phyloP scores from a whole-genome alignment of 257 asterid species.

The Plectranthus barbatus region DNA sequence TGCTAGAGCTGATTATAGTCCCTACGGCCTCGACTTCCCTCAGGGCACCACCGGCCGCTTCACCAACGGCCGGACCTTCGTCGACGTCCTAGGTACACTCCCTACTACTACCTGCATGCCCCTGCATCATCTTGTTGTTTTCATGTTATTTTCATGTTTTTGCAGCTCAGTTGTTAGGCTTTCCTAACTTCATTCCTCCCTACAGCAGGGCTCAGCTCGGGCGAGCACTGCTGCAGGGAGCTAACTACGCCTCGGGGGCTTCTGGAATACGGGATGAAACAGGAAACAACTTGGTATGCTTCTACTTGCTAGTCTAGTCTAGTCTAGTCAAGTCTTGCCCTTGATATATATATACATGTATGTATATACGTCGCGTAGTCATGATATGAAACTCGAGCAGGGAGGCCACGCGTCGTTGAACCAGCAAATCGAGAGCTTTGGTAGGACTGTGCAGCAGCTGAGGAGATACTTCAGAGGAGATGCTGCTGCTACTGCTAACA shows the following conservation, averaged over 20 bases:
- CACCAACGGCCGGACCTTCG: conserved; percentile 83
- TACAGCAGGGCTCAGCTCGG: conserved; percentile 41
- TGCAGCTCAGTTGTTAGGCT: conserved; percentile 82
- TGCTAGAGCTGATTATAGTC: conserved; percentile 78
- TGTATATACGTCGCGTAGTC: too few species aligned
- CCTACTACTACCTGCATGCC: too few species aligned
- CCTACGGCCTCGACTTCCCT: conserved; percentile 83
- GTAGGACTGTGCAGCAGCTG: conserved; percentile 41
- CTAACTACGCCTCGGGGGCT: conserved; percentile 86
- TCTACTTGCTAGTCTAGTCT: too few species aligned
- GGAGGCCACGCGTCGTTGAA: conserved; percentile 77
- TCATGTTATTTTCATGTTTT: background rate
- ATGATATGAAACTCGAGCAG: conserved; percentile 19
- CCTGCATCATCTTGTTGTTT: background rate
- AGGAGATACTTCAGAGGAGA: conserved; percentile 58
- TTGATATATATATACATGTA: too few species aligned
- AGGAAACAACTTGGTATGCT: conserved; percentile 68
- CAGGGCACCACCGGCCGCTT: conserved; percentile 78
- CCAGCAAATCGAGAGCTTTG: conserved; percentile 56
- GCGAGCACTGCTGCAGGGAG: conserved; percentile 58
- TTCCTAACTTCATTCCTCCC: conserved; percentile 69
- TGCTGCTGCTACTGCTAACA: background rate
- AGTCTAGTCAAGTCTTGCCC: too few species aligned
- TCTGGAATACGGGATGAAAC: conserved; percentile 94
- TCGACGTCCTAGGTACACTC: conserved; percentile 73